phyloP scores from a whole-genome alignment of 2,329 filamentous ascomycete genomes.

The Aspergillus sp. region DNA sequence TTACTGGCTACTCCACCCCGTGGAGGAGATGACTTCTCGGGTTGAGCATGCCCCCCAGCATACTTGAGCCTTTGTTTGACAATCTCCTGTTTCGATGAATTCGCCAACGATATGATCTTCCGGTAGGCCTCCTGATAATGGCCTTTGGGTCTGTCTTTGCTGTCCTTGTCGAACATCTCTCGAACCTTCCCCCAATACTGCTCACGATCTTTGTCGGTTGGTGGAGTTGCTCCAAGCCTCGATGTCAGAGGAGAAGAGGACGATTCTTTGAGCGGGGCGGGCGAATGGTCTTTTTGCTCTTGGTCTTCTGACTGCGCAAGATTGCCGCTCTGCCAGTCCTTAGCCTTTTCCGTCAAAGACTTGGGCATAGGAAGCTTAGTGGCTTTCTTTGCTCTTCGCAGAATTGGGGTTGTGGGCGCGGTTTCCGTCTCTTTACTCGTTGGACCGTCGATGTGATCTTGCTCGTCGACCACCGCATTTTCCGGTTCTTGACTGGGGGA shows the following conservation, averaged over 20 bases:
- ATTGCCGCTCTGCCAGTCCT: constrained; percentile 14
- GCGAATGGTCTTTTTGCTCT: constrained; percentile 1
- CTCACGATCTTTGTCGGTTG: constrained; percentile 23
- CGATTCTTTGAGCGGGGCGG: constrained; percentile 5
- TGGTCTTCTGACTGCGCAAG: constrained; percentile 11
- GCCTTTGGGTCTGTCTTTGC: constrained; percentile 22
- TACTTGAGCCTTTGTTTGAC: constrained; percentile 20
- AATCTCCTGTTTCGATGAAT: constrained; percentile 19
- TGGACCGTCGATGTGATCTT: constrained; percentile 2
- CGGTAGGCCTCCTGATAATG: constrained; percentile 19
- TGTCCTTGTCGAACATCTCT: constrained; percentile 27
- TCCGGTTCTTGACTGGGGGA: neutral
- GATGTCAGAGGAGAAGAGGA: constrained; percentile 3
- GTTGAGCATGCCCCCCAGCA: constrained; percentile 5
- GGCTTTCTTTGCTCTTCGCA: constrained; percentile 15
- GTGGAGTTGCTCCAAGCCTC: constrained; percentile 10
- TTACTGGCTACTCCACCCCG: constrained; percentile 35
- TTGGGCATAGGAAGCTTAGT: constrained; percentile 32
- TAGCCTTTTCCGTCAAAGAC: constrained; percentile 16
- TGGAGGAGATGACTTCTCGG: constrained; percentile 1
- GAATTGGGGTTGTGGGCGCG: constrained; percentile 12
- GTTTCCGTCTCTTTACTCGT: constrained; percentile 9
- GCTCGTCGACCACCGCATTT: neutral
- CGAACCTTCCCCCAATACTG: constrained; percentile 28
- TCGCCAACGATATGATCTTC: constrained; percentile 22